phyloP scores from a whole-genome alignment of 345 rosid species.

The Eucalyptus leucophloia region DNA sequence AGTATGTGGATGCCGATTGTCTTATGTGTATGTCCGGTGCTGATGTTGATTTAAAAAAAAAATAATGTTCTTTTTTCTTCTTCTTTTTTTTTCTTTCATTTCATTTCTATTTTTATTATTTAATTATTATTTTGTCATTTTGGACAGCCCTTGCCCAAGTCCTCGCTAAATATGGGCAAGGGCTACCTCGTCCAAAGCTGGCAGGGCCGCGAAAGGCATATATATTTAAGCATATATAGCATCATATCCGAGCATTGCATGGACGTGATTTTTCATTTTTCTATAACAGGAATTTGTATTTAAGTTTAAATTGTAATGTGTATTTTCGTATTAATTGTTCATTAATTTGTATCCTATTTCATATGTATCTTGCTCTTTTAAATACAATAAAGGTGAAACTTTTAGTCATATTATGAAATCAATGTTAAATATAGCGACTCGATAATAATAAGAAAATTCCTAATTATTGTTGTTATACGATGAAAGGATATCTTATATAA shows the following conservation, averaged over 20 bases:
- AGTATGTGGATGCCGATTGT: accelerated
- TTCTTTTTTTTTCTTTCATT: accelerated
- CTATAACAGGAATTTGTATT: background rate
- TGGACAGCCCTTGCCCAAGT: no score
- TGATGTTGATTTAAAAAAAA: no score
- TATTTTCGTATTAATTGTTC: background rate
- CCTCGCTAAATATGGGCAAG: no score
- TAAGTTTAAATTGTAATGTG: background rate
- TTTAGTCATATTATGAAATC: no score
- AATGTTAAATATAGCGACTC: background rate
- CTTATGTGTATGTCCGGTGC: accelerated
- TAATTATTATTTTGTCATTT: no score
- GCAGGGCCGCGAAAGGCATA: accelerated
- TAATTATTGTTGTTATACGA: background rate
- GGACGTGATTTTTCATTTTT: no score
- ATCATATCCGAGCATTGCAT: no score
- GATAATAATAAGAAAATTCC: background rate
- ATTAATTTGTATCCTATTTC: background rate
- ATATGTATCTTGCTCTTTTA: background rate
- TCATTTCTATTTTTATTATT: no score
- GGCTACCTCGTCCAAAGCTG: accelerated
- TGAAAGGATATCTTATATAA: no score
- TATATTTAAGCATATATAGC: no score
- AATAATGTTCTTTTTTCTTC: accelerated
- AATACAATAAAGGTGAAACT: background rate